phyloP scores from a whole-genome alignment of 1,139 yeast genomes.

The Diutina mesorugosa region DNA sequence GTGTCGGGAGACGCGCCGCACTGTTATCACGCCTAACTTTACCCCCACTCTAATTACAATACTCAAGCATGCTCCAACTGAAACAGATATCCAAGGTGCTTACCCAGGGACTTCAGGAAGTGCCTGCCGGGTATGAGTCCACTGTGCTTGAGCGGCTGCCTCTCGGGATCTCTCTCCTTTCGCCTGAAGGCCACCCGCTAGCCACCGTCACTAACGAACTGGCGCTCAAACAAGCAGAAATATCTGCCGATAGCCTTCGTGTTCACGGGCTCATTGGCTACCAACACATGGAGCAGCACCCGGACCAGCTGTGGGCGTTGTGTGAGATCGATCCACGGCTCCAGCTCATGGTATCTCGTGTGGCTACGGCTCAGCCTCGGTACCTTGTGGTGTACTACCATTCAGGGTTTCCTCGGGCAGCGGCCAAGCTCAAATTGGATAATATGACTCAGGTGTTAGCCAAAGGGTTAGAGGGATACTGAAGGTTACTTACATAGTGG shows the following conservation, averaged over 20 bases:
- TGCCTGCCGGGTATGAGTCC: background rate
- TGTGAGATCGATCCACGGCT: conserved; percentile 20
- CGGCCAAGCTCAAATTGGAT: conserved; percentile 32
- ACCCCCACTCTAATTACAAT: too few species aligned
- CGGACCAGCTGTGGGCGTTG: conserved; percentile 16
- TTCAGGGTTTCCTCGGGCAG: conserved; percentile 19
- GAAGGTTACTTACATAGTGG: background rate
- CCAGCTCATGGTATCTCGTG: conserved; percentile 15
- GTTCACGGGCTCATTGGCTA: conserved; percentile 34
- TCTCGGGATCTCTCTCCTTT: conserved; percentile 28
- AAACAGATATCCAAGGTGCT: conserved; percentile 29
- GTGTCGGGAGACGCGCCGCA: background rate
- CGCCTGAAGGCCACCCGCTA: conserved; percentile 28
- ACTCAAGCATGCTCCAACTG: conserved; percentile 31
- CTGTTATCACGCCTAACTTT: background rate
- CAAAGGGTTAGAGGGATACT: conserved; percentile 22
- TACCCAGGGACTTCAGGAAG: conserved; percentile 21
- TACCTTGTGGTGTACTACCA: conserved; percentile 22
- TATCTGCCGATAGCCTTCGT: conserved; percentile 21
- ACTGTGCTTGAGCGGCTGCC: conserved; percentile 10
- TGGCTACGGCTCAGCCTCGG: conserved; percentile 7
- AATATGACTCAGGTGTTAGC: conserved; percentile 18
- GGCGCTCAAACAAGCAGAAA: conserved; percentile 9
- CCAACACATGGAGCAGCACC: conserved; percentile 16
- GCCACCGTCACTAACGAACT: conserved; percentile 18